Evolutionary conservation across 495 filamentous ascomycete genomes (phyloP), one percentile per base, ranked within the genome.

Genomic region (Podospora conica): DNA sequence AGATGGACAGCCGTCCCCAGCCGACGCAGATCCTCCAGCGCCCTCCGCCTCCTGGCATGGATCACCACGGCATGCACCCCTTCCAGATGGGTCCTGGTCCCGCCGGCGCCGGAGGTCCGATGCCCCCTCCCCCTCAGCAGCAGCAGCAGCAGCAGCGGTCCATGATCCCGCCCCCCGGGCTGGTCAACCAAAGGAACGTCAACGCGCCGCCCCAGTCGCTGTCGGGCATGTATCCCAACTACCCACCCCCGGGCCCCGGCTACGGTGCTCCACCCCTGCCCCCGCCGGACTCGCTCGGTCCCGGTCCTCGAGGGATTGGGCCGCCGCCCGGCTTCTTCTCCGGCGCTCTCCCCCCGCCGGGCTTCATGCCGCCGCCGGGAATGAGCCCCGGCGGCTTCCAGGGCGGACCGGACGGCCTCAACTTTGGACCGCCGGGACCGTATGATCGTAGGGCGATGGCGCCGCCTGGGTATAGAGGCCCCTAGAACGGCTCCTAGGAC

Each of bases 11-110:
- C 66, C 81, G 78, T 53, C 73, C 69, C 25, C 75, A 76, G 53
- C 78, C 77, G 23, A 86, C 83, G 6, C 82, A 85, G 65, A 86
- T 86, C 54, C 74, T 86, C 21, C 83, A 85, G 68, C 82, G 84
- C 12, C 80, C 79, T 11, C 82, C 82, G 54, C 82, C 79, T 15
- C 81, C 81, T 9, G 83, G 81, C 11, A 70, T 83, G 23, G 81
- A 86, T 24, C 77, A 78, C 58, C 81, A 81, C 31, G 63, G 63
- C 64, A 81, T 82, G 73, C 79, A 77, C 64, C 77, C 70, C 18
- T 82, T 80, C 76, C 76, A 78, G 67, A 76, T 77, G 66, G 73
- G 69, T 60, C 75, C 69, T 23, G 61, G 64, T 20, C 64, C 58
- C 48, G 58, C 56, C 12, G 69, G 55, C 62, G 66, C 56, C 21